These are phyloP conservation scores for Lotmaria passim DNA, from an alignment of 208 protist genomes.

Conservation along the genomic window DNA sequence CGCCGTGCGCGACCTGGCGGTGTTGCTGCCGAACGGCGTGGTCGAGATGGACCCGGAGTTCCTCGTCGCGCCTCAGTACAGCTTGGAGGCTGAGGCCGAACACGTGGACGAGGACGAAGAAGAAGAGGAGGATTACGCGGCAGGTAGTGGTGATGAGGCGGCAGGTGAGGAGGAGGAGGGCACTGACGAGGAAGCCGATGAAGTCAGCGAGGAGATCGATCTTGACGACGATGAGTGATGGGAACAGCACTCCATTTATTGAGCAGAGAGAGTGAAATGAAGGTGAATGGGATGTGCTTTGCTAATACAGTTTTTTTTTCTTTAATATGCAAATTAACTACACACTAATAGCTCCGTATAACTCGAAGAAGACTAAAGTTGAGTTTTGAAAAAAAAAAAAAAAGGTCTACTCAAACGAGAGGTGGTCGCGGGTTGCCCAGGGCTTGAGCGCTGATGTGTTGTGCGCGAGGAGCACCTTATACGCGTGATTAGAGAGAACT, in stretches of 20 bases:
- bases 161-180: conserved; percentile 24
- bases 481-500: too few species aligned
- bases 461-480: too few species aligned
- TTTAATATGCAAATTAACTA: conserved; percentile 12
- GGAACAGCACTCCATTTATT: not conserved
- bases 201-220: too few species aligned
- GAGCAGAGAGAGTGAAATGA: too few species aligned
- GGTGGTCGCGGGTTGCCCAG: too few species aligned
- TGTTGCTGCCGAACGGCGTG: conserved; percentile 81
- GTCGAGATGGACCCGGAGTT: conserved; percentile 81
- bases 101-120: conserved; percentile 41
- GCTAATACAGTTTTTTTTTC: conserved; percentile 6
- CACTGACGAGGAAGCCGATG: conserved; percentile 36
- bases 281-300: not conserved
- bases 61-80: conserved; percentile 77
- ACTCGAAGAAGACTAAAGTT: too few species aligned
- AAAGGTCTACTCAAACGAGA: not conserved
- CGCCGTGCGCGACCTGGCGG: conserved; percentile 63
- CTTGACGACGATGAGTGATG: conserved; percentile 32
- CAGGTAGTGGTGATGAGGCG: conserved; percentile 37
- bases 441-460: too few species aligned
- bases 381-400: conserved; percentile 4
- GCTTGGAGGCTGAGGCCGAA: conserved; percentile 37
- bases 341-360: conserved; percentile 20
- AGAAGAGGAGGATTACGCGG: conserved; percentile 43